Evolutionary conservation across 2,329 filamentous ascomycete species (phyloP), one percentile per base, ranked within the genome.

Genomic region (Neonectria hederae): DNA sequence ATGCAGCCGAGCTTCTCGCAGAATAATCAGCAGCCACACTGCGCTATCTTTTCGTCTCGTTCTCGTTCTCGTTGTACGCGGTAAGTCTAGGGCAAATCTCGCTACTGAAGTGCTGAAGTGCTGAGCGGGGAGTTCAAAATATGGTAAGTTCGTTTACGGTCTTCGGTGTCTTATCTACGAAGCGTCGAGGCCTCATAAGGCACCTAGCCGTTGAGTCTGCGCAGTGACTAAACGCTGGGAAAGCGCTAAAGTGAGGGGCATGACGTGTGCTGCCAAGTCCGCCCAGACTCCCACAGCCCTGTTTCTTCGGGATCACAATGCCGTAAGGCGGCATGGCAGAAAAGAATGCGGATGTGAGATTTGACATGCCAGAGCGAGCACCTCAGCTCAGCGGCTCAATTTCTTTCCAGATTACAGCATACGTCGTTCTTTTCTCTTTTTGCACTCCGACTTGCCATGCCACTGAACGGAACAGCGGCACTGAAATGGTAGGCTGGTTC

Each of bases 201-300:
- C 14, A n/a, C n/a, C n/a, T n/a, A n/a, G n/a, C n/a, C n/a, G n/a
- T n/a, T n/a, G n/a, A n/a, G n/a, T n/a, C n/a, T n/a, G n/a, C n/a
- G 4, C 14, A n/a, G 6, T n/a, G n/a, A 53, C 59, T 64, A 35
- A 32, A 49, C 57, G 59, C 59, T 69, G 43, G 35, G 46, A 53
- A 69, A 71, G 67, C 67, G 69, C 66, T 63, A 66, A 68, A 66
- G 52, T 70, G 72, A 74, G 69, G 68, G 70, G 68, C 72, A 74
- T 74, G 72, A 74, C 72, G 72, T 74, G 72, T 73, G 69, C 69
- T 58, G 72, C 72, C 72, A 74, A 74, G 72, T 68, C 64, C 58
- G 72, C 72, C 72, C 70, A 74, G 72, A 65, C 70, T 58, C 43
- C 60, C 65, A 57, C 54, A 73, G 70, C 70, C 72, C 72, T 74